Base-by-base conservation (phyloP, 1,284 basidiomycete genomes). In the Exsudoporus floridanus region DNA sequence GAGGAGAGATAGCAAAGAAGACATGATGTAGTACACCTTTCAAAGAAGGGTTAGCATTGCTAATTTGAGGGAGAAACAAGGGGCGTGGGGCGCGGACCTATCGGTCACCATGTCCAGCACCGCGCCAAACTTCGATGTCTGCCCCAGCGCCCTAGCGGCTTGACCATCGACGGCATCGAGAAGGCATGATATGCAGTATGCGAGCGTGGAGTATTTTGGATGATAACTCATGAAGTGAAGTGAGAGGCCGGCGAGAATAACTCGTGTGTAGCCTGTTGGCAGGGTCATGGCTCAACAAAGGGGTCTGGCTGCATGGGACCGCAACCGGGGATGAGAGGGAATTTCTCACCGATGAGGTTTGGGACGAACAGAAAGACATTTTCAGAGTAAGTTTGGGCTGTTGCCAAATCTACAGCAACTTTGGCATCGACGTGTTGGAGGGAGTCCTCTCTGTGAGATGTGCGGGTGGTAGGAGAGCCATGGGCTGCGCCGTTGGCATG, bases 31-130 rank as follows among this genome's bases (percentile, higher is more conserved):
- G 97, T 96, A 77, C 96, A 98, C 62, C 94, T 95, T 64, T 50
- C 23, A 7, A 33, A 28, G 7, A n/a, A 4, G 16, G 45, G 54
- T 57, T 28, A 50, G 49, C 12, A 5, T 34, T n/a, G 21, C 8
- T 7, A 7, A 19, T 25, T 27, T 23, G 31, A 33, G 34, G n/a
- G 16, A 23, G 25, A 30, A 19, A 27, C 30, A 49, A 40, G 27
- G n/a, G 19, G 40, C 10, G 39, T 40, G 19, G 12, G 40, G 23
- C 33, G 36, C 50, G 73, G 58, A 96, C 92, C 96, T 80, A 72
- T 99, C 96, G n/a, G 97, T 99, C 50, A 99, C 96, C 97, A 99
- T 99, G 73, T 99, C 97, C 63, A 99, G 76, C 36, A 99, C 96
- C 5, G 94, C 95, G 36, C 97, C 97, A 71, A 99, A 98, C 74